Evolutionary conservation across 2,329 filamentous ascomycete species (phyloP).

Genomic region (Dothideomycetes sp.): DNA sequence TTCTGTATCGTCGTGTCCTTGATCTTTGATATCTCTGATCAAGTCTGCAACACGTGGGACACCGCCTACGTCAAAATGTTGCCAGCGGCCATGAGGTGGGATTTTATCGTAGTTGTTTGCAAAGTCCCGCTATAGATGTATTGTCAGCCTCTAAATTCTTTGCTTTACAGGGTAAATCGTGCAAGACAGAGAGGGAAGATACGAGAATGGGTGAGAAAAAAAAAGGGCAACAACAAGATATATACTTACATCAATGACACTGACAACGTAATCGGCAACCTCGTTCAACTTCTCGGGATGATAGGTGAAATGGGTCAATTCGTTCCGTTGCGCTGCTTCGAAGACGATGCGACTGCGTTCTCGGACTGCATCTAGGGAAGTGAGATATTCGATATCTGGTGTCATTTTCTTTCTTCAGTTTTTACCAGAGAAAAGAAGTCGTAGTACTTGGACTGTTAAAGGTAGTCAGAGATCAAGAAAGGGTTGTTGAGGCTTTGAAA

Average conservation of each 20-base stretch:
- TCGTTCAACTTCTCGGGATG: conserved; percentile 76
- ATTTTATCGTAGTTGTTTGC: conserved; percentile 50
- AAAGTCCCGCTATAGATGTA: conserved; percentile 6
- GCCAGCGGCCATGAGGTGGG: conserved; percentile 70
- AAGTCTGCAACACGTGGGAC: conserved; percentile 59
- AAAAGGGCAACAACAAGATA: neutral
- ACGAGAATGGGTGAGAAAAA: neutral
- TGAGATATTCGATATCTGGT: conserved; percentile 51
- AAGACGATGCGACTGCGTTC: conserved; percentile 66
- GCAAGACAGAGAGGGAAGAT: neutral
- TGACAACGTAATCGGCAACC: conserved; percentile 75
- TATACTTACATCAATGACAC: conserved; percentile 75
- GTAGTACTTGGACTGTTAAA: too few relatives aligned
- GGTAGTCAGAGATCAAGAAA: too few relatives aligned
- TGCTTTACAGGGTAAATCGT: neutral
- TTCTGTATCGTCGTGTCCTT: conserved; percentile 53
- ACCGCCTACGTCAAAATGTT: conserved; percentile 69
- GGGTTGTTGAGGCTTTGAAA: too few relatives aligned
- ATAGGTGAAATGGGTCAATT: conserved; percentile 78
- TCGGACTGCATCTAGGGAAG: conserved; percentile 79
- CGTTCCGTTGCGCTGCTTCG: conserved; percentile 66
- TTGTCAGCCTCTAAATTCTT: neutral
- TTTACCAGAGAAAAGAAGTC: neutral
- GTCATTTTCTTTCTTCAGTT: neutral
- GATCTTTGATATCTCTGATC: conserved; percentile 53